A percentile compares a stretch with the other conserved stretches of the same genome.
Evolutionary conservation across 169 alveolate species (phyloP).

Genomic region (Plasmodium yoelii): DNA sequence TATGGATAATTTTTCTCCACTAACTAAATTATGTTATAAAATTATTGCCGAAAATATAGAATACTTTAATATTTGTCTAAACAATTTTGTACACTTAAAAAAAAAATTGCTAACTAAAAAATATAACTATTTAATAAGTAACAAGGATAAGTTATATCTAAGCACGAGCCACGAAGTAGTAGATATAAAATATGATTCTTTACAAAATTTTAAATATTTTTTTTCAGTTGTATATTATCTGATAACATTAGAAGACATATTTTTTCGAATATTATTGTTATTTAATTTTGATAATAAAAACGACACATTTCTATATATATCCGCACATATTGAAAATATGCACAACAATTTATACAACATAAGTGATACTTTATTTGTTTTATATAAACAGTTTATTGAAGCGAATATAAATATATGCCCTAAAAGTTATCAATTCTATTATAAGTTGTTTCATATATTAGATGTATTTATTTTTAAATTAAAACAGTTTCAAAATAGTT

Average conservation of each 20-base stretch:
- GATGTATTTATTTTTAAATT: constrained; percentile 36
- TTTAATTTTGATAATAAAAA: constrained; percentile 47
- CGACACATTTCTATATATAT: constrained; percentile 12
- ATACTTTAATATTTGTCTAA: constrained; percentile 59
- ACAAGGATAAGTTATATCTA: constrained; percentile 9
- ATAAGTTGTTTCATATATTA: constrained; percentile 58
- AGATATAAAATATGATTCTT: constrained; percentile 20
- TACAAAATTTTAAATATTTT: constrained; percentile 37
- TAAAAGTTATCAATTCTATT: constrained; percentile 55
- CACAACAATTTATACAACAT: constrained; percentile 52
- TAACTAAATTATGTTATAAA: constrained; percentile 71
- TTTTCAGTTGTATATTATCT: constrained; percentile 52
- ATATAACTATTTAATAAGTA: constrained; percentile 26
- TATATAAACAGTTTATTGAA: constrained; percentile 39
- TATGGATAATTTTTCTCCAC: constrained; percentile 32
- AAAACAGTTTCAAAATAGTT: constrained; percentile 49
- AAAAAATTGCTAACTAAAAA: constrained; percentile 34
- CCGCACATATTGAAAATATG: constrained; percentile 55
- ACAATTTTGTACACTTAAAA: constrained; percentile 54
- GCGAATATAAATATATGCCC: constrained; percentile 47
- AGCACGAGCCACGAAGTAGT: constrained; percentile 10
- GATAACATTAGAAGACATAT: constrained; percentile 48
- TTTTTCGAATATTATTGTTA: constrained; percentile 31
- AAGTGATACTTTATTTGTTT: constrained; percentile 32
- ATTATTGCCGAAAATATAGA: constrained; percentile 62